Evolutionary conservation across 1,284 basidiomycete species (phyloP), one percentile per base, ranked within the genome.

Genomic region (Boletellus deceptivus): DNA sequence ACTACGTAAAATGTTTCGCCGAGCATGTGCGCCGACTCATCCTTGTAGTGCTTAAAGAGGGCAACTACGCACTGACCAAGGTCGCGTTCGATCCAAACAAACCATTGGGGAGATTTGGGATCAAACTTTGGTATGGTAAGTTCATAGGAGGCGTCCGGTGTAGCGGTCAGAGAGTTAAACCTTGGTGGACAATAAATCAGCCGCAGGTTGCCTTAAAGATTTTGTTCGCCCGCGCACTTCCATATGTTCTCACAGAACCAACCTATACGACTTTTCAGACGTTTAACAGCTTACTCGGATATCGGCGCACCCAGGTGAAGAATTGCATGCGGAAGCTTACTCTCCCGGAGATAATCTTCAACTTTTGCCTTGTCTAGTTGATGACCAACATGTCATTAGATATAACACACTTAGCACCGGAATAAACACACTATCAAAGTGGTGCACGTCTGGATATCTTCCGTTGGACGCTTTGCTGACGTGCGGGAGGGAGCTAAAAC

Each of bases 171-270:
- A 34, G 4, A 29, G 11, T 48, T 42, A 27, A 29, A 42, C 1
- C 58, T 59, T 3, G 9, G 4, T 9, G 20, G 33, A 24, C 3
- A 18, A 37, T 20, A 13, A 29, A 20, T 38, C 31, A 49, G 22
- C 14, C 29, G 6, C 6, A 38, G 24, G 39, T 31, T 14, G 5
- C 52, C 43, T 3, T 56, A 54, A 14, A 27, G 4, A 1, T 6
- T 40, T 38, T 16, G 22, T 34, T 5, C 6, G 22, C 35, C 16
- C 14, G 50, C 56, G 44, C 33, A 69, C 67, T 52, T 63, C 57
- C 58, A 65, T 22, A 58, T 53, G 46, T 71, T 71, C 47, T 70
- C 70, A 6, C 36, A 35, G 41, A 69, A 70, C 51, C 60, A 66
- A 16, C 62, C 67, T 64, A 41, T 13, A 33, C 25, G 33, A n/a